Conservation (phyloP, 345 rosid species). For the Noccaea caerulescens region DNA sequence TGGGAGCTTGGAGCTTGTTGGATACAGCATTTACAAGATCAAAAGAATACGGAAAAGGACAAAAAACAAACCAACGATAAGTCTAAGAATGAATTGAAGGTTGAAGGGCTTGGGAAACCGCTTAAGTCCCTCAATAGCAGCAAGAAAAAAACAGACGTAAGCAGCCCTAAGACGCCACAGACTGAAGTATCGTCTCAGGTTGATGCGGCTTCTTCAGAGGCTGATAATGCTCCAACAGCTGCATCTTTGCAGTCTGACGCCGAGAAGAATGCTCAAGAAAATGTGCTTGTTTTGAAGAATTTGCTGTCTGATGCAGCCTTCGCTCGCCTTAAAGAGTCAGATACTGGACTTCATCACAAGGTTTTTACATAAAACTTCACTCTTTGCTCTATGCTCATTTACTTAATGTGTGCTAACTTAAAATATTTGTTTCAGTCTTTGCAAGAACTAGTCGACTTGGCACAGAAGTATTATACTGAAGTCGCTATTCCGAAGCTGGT, state of each 20-base stretch:
- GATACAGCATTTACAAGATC: conserved; percentile 97
- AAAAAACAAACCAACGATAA: conserved; percentile 71
- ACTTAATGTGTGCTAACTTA: conserved; percentile 39
- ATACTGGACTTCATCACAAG: conserved; percentile 94
- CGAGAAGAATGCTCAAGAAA: conserved; percentile 53
- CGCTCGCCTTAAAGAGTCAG: conserved; percentile 76
- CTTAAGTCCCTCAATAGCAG: conserved; percentile 80
- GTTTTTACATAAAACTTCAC: conserved; percentile 44
- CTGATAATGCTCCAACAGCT: conserved; percentile 47
- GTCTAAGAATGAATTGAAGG: conserved; percentile 82
- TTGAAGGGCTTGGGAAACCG: conserved; percentile 95
- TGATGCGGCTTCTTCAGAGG: conserved; percentile 49
- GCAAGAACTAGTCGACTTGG: conserved; percentile 80
- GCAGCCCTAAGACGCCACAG: conserved; percentile 44
- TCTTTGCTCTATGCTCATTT: conserved; percentile 28
- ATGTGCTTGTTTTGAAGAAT: conserved; percentile 61
- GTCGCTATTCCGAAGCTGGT: conserved; percentile 98
- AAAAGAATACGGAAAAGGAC: conserved; percentile 80
- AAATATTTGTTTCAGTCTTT: conserved; percentile 59
- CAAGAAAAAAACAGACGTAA: conserved; percentile 71
- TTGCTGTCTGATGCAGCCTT: conserved; percentile 80
- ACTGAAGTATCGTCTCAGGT: conserved; percentile 49
- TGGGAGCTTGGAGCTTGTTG: conserved; percentile 99
- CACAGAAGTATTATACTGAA: conserved; percentile 80
- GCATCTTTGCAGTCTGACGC: conserved; percentile 57